These are phyloP conservation scores for Pseudotulostoma volvatum DNA, from an alignment of 495 filamentous ascomycete species.

Conservation along the genomic window DNA sequence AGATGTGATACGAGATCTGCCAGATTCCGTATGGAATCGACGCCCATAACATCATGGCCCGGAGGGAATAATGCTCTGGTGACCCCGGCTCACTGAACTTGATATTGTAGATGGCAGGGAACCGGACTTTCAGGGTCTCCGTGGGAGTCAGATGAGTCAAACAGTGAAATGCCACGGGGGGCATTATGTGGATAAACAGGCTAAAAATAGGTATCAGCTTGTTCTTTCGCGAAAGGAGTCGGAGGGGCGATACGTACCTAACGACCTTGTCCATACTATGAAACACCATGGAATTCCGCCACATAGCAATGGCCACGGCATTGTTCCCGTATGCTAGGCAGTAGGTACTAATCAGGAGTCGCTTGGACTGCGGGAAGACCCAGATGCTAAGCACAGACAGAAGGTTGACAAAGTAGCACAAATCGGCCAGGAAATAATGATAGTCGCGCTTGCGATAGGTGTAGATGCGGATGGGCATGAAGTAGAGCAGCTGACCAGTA, in stretches of 20 bases:
- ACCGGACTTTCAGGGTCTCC: slow-evolving; percentile 47
- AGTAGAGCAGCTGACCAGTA: slow-evolving; percentile 68
- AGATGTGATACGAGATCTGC: slow-evolving; percentile 81
- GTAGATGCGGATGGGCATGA: slow-evolving; percentile 90
- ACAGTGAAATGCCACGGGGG: slow-evolving; percentile 80
- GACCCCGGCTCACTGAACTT: slow-evolving; percentile 53
- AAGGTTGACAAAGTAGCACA: slow-evolving; percentile 96
- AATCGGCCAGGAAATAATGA: slow-evolving; percentile 93
- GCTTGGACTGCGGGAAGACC: slow-evolving; percentile 79
- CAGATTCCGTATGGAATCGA: slow-evolving; percentile 82
- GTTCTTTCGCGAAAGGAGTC: background rate
- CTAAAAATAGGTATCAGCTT: slow-evolving; percentile 19
- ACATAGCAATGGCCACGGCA: slow-evolving; percentile 96
- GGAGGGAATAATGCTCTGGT: slow-evolving; percentile 59
- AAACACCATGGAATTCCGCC: slow-evolving; percentile 96
- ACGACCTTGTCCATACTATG: slow-evolving; percentile 94
- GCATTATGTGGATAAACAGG: slow-evolving; percentile 98
- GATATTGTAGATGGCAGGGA: slow-evolving; percentile 75
- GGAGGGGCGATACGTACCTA: slow-evolving; percentile 30
- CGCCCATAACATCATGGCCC: slow-evolving; percentile 83
- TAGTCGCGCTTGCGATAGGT: slow-evolving; percentile 80
- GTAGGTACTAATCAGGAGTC: slow-evolving; percentile 83
- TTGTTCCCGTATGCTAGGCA: slow-evolving; percentile 93
- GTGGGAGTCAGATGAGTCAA: slow-evolving; percentile 66
- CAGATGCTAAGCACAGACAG: slow-evolving; percentile 70